Base-by-base conservation (phyloP, 805 yeast genomes). In the Millerozyma miso region DNA sequence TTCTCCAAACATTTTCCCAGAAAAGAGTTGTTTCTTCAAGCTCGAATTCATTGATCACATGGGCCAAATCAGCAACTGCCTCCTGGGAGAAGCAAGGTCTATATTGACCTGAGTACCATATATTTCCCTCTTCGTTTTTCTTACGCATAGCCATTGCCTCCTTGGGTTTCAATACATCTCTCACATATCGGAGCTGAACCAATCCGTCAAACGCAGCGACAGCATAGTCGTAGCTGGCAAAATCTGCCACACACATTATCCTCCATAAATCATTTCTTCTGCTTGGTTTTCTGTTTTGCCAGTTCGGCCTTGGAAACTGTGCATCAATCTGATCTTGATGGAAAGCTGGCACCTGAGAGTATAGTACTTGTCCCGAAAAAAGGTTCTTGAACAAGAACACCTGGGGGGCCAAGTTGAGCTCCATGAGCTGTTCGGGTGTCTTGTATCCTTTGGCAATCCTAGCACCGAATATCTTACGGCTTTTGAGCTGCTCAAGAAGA, bases 51-150 rank as follows among this genome's bases (percentile, higher is more conserved):
- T 84, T 89, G n/a, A 84, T 69, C 8, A 83, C 82, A 40, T 80
- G 74, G 26, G 80, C 67, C 50, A 90, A 67, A 64, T 90, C 98
- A 4, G 96, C 87, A 20, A 88, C 88, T 1, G 97, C 85, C 62
- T 90, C 97, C 62, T 88, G 96, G 10, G 95, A 73, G 65, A 83
- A 87, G 0, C 93, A 81, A 19, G 97, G 97, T 58, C 97, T 79
- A 69, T 77, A 91, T 64, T 87, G 95, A 37, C 88, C 91, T 44
- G 84, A 79, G 60, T 73, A 83, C 96, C 97, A 89, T 39, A 83
- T 79, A 64, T 86, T 83, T 1, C 95, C 93, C 44, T 80, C 86
- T 36, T 73, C 77, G 58, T 85, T 80, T 58, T 85, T 80, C 56
- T 79, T 81, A 55, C 97, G 76, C 73, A 84, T 68, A 36, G 73